Conservation (phyloP, 345 rosid genomes). For the Luvunga scandens region DNA sequence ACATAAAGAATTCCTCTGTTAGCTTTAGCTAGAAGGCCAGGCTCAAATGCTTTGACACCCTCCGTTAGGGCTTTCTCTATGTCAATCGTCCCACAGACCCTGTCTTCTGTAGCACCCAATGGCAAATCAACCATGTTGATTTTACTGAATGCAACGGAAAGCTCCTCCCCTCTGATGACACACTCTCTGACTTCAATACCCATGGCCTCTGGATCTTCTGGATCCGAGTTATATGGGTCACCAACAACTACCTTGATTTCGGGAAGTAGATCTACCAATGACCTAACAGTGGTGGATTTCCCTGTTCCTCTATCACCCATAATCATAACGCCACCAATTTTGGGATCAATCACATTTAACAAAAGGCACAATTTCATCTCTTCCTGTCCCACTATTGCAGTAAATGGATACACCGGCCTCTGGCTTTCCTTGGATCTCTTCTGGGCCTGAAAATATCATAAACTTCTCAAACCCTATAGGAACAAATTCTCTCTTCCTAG, state of each 20-base stretch:
- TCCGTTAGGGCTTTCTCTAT: conserved; percentile 95
- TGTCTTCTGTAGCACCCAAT: conserved; percentile 92
- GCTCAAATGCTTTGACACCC: conserved; percentile 97
- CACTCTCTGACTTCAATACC: conserved; percentile 81
- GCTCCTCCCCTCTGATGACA: conserved; percentile 52
- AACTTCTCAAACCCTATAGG: conserved; percentile 8
- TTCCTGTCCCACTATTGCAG: conserved; percentile 95
- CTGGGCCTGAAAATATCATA: conserved; percentile 41
- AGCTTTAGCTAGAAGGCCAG: conserved; percentile 96
- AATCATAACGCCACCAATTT: conserved; percentile 95
- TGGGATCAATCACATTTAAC: conserved; percentile 89
- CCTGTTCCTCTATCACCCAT: conserved; percentile 98
- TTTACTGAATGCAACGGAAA: conserved; percentile 44
- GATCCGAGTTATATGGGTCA: conserved; percentile 94
- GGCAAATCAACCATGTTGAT: conserved; percentile 99
- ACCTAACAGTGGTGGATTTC: conserved; percentile 88
- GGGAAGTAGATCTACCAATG: conserved; percentile 86
- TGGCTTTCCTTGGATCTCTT: conserved; percentile 65
- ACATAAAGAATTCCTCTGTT: conserved; percentile 95
- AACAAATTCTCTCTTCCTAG: conserved; percentile 8
- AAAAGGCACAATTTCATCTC: conserved; percentile 96
- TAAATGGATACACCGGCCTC: conserved; percentile 88
- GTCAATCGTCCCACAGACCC: conserved; percentile 97
- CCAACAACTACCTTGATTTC: conserved; percentile 78
- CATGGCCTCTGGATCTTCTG: conserved; percentile 88